Base-by-base conservation (phyloP, 2,329 filamentous ascomycete species). In the Botrytis squamosa region DNA sequence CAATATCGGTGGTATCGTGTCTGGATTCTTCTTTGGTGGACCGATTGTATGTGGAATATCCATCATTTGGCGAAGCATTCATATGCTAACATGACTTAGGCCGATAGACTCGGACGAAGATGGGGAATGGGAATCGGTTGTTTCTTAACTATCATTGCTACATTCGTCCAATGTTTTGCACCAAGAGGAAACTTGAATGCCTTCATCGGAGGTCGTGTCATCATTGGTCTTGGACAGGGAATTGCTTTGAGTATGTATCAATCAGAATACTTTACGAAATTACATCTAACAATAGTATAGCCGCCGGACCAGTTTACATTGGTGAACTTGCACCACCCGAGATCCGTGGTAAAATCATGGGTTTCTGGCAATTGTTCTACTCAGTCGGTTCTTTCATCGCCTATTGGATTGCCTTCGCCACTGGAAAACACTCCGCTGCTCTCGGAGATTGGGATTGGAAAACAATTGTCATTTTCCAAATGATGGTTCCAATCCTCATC, bases 391-490 rank as follows among this genome's bases (percentile, higher is more conserved):
- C 77, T 7, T 79, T 79, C 62, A 76, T 79, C 74, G 77, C 75
- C 20, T 78, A 79, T 42, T 79, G 77, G 77, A 75, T 79, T 73
- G 76, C 75, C 55, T 77, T 75, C 46, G 79, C 77, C 5, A 75
- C 74, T 20, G 68, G 73, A 22, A 75, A 77, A 72, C 76, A 79
- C 67, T 75, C 59, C 33, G 57, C 40, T 3, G 65, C 59, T 1
- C 77, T 79, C 36, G 91, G 90, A 55, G 85, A 93, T 76, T 92
- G 91, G 91, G 90, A 92, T 81, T 93, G 91, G 91, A 88, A 87
- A 77, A 87, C 92, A 84, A 89, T 93, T 25, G 88, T 92, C 76
- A 89, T 93, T 75, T 93, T 93, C 85, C 91, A 93, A 82, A 84
- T 92, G 66, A 80, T 93, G n/a, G 86, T 92, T 40, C 91, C 86